Base-by-base conservation (phyloP, 108 stramenopile genomes). In the Conticribra weissflogii region DNA sequence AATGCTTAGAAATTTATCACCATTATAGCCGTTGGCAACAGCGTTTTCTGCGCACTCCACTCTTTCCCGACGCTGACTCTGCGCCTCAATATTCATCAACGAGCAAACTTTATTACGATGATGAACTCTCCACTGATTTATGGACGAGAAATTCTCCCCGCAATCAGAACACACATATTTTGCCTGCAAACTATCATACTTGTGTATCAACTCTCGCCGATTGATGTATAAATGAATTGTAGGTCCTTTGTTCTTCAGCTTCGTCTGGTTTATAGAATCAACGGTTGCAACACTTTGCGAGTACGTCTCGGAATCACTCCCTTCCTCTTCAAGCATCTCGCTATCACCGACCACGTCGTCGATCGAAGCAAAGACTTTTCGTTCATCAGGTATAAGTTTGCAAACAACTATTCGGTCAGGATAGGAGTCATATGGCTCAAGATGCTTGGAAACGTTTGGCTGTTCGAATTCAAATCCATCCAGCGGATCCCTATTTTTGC, bases 331-430 rank as follows among this genome's bases (percentile, higher is more conserved):
- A 12, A 9, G 8, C 12, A 41, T 41, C 12, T 41, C 36, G 36
- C 12, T 41, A 5, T 30, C 45, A 28, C 47, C 0, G 29, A n/a
- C n/a, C n/a, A n/a, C n/a, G n/a, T n/a, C n/a, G n/a, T n/a, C n/a
- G n/a, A n/a, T n/a, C n/a, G n/a, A n/a, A n/a, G n/a, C 47, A 28
- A 74, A 2, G n/a, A 22, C 0, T 56, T 68, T 33, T 22, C 85
- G 66, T 48, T 78, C 61, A 53, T 86, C 79, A 12, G 75, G 72
- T 47, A 88, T 59, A 33, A 68, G 57, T 21, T 72, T 66, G 57
- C 90, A 91, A 41, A 82, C 86, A 0, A 91, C 86, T 44, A 91
- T 91, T 7, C 86, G 74, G 64, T 88, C 78, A 0, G 83, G 78
- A 59, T 59, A 84, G 41, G 62, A 66, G 0, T 81, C 69, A 32